Percentiles rank a stretch among this genome's conserved stretches.
These are phyloP conservation scores for Microstegium vimineum DNA, from an alignment of 176 grass and related monocot genomes.

Conservation along the genomic window DNA sequence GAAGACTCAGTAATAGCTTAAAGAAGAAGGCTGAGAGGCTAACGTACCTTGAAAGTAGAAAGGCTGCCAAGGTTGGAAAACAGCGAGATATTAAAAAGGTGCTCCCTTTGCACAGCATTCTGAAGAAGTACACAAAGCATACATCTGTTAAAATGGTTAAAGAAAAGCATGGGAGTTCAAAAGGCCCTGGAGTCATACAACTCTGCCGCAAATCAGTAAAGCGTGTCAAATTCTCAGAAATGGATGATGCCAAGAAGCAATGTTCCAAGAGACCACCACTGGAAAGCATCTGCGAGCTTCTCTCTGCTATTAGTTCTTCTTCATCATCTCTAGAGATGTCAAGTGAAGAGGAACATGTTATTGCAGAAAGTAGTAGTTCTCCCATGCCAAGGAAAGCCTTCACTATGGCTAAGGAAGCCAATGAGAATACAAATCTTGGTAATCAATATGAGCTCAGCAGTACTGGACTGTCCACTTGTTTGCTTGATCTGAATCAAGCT, in stretches of 20 bases:
- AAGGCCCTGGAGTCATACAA: slow-evolving; percentile 40
- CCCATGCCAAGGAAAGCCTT: slow-evolving; percentile 10
- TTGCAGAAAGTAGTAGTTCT: slow-evolving; percentile 30
- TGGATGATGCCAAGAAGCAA: slow-evolving; percentile 28
- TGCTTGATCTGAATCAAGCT: slow-evolving; percentile 47
- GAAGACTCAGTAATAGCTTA: slow-evolving; percentile 11
- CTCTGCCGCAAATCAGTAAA: slow-evolving; percentile 37
- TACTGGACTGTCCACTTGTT: slow-evolving; percentile 10
- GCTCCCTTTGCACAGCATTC: slow-evolving; percentile 48
- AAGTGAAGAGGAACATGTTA: slow-evolving; percentile 33
- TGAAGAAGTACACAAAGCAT: slow-evolving; percentile 44
- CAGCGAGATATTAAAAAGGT: slow-evolving; percentile 19
- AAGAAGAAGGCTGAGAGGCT: slow-evolving; percentile 29
- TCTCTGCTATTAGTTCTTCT: slow-evolving; percentile 42
- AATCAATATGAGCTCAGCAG: slow-evolving; percentile 14
- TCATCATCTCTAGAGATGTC: slow-evolving; percentile 39
- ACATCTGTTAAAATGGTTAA: slow-evolving; percentile 55
- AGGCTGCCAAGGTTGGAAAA: slow-evolving; percentile 23
- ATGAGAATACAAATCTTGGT: slow-evolving; percentile 13
- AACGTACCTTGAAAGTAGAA: slow-evolving; percentile 15
- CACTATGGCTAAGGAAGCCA: neutral
- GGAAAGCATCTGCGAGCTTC: slow-evolving; percentile 34
- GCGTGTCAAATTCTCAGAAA: slow-evolving; percentile 42
- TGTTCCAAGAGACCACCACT: slow-evolving; percentile 18
- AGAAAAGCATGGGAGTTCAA: slow-evolving; percentile 18